Percentiles rank a stretch among this genome's conserved stretches.
Conservation (phyloP, 495 filamentous ascomycete genomes). For the Neurospora tetraspora region DNA sequence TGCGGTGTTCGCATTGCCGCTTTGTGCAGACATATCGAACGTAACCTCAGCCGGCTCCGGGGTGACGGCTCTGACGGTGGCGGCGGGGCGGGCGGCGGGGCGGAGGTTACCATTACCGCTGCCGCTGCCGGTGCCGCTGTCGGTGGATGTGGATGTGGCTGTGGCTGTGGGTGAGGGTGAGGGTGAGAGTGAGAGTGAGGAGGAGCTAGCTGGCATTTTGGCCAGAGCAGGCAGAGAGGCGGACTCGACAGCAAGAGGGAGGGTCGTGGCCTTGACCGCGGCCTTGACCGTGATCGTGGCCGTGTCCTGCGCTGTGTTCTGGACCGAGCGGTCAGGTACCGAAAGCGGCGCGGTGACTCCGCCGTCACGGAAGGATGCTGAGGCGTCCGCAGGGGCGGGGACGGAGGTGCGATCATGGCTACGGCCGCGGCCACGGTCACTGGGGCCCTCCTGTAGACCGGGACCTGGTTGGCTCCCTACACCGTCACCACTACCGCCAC, state of each 20-base stretch:
- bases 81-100: conserved; percentile 12
- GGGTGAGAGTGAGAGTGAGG: conserved; percentile 21
- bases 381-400: neutral
- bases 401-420: neutral
- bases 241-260: neutral
- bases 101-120: conserved; percentile 14
- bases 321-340: neutral
- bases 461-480: neutral
- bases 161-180: neutral
- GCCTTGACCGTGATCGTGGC: neutral
- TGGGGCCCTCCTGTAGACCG: neutral
- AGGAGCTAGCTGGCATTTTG: neutral
- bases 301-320: neutral
- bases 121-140: neutral
- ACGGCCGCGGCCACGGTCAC: neutral
- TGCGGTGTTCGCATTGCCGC: conserved; percentile 12
- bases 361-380: neutral
- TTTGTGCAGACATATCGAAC: conserved; percentile 7
- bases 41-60: conserved; percentile 36
- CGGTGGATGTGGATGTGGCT: neutral
- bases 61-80: conserved; percentile 42
- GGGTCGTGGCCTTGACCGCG: neutral
- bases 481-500: neutral
- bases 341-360: neutral
- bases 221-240: neutral